A percentile compares a stretch with the other conserved stretches of the same genome.
Conservation (phyloP, 768 basidiomycete genomes). For the Gloeopeniophorella convolvens region DNA sequence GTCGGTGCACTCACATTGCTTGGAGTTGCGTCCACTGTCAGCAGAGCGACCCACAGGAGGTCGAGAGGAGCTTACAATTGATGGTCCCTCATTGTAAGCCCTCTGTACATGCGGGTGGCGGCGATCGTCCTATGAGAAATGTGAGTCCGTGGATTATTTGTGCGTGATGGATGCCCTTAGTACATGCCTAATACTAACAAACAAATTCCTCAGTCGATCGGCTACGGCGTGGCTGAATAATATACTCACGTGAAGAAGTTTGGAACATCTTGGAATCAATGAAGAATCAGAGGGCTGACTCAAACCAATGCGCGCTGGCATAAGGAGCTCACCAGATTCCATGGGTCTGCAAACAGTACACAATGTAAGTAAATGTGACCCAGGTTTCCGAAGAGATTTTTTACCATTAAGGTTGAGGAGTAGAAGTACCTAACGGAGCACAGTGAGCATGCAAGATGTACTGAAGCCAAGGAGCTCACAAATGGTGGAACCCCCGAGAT, state of each 20-base stretch:
- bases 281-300: neutral
- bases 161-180: neutral
- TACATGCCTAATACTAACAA: conserved; percentile 8
- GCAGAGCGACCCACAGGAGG: neutral
- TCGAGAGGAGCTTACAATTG: neutral
- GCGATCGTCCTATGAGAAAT: conserved; percentile 9
- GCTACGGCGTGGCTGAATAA: neutral
- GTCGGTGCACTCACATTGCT: neutral
- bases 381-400: neutral
- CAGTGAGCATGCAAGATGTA: neutral
- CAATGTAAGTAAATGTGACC: neutral
- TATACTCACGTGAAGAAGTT: conserved; percentile 4
- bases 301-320: too few species aligned
- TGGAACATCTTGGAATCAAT: conserved; percentile 5
- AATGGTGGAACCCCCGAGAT: conserved; percentile 8
- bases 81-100: neutral
- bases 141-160: neutral
- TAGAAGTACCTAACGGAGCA: conserved; percentile 2
- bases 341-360: conserved; percentile 1
- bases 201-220: neutral
- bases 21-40: neutral
- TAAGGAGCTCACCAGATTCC: conserved; percentile 2
- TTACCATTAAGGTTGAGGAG: conserved; percentile 2
- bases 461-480: neutral
- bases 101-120: conserved; percentile 10